Base-by-base conservation (phyloP, 345 rosid genomes). In the Iberis pinnata region DNA sequence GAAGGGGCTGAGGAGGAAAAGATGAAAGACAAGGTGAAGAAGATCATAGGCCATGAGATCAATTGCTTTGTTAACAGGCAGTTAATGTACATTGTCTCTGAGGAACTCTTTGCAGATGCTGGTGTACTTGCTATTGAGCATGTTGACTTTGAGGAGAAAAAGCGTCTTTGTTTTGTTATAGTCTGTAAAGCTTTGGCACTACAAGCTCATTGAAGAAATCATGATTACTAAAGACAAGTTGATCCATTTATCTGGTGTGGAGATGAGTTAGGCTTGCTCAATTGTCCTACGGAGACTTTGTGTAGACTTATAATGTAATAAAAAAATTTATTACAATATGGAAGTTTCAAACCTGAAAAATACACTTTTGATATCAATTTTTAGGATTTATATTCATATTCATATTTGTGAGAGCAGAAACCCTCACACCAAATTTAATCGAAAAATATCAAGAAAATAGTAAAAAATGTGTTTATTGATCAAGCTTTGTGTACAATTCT, bases 161-260 rank as follows among this genome's bases (percentile, higher is more conserved):
- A 92, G 75, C 93, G 96, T 7, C 74, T 92, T 68, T 95, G 77
- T 29, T 63, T 92, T 35, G 98, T 92, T 20, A 92, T 96, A 18
- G 80, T 85, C 98, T 7, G 96, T 92, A 62, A 92, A 81, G 72
- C 90, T 92, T 20, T 95, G 98, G 6, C 88, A 85, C 53, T 92
- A 96, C 76, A 80, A 85, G 49, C 88, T 88, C 40, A 92, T 92
- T 3, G 96, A 92, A 66, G 98, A 92, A 70, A 88, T 92, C 61
- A 92, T 92, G 98, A 92, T 92, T 75, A 96, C 96, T 13, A 96
- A 92, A 64, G 98, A 92, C 62, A 92, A 80, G 81, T 69, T 88
- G 79, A 92, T 92, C 71, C 93, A 88, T 69, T 88, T 92, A 71
- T 92, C 97, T 52, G 96, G 98, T 49, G 90, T 82, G 62, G 98